Percentiles rank a stretch among this genome's conserved stretches.
Evolutionary conservation across 2,329 filamentous ascomycete genomes (phyloP).

Genomic region (Pyrenochaeta sp.): DNA sequence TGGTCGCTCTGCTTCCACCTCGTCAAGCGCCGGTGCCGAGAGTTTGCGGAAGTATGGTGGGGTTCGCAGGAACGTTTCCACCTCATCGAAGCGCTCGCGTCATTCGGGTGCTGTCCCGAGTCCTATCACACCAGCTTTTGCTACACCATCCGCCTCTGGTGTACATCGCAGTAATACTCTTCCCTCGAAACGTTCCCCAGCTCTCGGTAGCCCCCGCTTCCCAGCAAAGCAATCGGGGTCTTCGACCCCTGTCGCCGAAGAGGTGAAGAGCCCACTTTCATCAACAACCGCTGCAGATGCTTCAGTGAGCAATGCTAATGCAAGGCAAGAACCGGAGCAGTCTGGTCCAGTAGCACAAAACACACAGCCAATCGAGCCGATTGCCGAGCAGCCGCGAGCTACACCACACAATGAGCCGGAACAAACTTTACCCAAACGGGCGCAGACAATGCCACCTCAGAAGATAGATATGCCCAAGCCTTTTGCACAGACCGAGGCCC

Average conservation of each 20-base stretch:
- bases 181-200: constrained; percentile 87
- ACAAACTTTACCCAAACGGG: constrained; percentile 18
- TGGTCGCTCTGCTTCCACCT: constrained; percentile 74
- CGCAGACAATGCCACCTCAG: constrained; percentile 28
- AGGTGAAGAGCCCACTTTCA: constrained; percentile 28
- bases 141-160: constrained; percentile 55
- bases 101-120: constrained; percentile 75
- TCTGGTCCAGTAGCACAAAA: constrained; percentile 1
- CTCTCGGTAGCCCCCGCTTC: constrained; percentile 56
- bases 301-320: constrained; percentile 13
- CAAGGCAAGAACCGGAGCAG: constrained; percentile 14
- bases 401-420: constrained; percentile 14
- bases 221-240: constrained; percentile 59
- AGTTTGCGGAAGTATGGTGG: constrained; percentile 82
- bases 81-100: constrained; percentile 86
- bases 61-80: constrained; percentile 86
- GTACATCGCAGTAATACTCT: constrained; percentile 89
- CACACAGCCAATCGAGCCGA: constrained; percentile 6
- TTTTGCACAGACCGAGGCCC: constrained; percentile 19
- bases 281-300: constrained; percentile 22
- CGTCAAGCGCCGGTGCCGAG: constrained; percentile 79
- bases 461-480: constrained; percentile 36
- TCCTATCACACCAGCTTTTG: constrained; percentile 56
- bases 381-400: constrained; percentile 10
- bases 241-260: constrained; percentile 55